Conservation (phyloP, 305 asterid species). For the Plantago lanceolata region DNA sequence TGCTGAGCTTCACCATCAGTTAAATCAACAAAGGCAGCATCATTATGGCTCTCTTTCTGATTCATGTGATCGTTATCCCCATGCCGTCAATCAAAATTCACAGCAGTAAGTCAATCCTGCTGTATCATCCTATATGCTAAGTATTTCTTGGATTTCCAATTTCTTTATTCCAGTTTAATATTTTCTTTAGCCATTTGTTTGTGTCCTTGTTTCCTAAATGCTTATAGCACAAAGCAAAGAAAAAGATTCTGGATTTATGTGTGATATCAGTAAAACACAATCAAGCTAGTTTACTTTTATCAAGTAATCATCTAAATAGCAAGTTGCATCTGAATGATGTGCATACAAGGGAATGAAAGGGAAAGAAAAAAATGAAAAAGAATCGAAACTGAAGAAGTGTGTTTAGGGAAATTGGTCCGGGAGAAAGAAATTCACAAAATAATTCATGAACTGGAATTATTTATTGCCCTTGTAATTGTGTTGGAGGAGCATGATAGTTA, state of each 20-base stretch:
- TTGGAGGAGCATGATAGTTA: no score
- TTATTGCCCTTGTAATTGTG: no score
- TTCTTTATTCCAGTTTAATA: background rate
- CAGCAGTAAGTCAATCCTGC: conserved; percentile 54
- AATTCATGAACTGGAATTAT: no score
- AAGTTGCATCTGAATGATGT: background rate
- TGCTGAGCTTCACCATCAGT: conserved; percentile 90
- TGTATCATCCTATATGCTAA: background rate
- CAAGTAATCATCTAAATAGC: conserved; percentile 6
- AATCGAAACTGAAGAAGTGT: no score
- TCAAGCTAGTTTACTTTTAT: background rate
- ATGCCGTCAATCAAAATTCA: conserved; percentile 46
- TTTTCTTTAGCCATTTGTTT: conserved; percentile 12
- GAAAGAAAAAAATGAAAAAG: no score
- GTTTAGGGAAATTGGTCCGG: no score
- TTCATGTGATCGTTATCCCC: conserved; percentile 57
- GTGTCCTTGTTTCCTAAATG: background rate
- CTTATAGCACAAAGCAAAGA: background rate
- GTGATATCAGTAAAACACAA: conserved; percentile 5
- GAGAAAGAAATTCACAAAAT: no score
- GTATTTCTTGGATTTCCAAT: no score
- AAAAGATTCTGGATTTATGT: conserved; percentile 13
- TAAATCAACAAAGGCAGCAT: conserved; percentile 92
- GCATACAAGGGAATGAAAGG: background rate
- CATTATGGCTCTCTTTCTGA: conserved; percentile 76